Conservation (phyloP, 371 early-diverging fungal genomes). For the Saksenaea oblongispora region DNA sequence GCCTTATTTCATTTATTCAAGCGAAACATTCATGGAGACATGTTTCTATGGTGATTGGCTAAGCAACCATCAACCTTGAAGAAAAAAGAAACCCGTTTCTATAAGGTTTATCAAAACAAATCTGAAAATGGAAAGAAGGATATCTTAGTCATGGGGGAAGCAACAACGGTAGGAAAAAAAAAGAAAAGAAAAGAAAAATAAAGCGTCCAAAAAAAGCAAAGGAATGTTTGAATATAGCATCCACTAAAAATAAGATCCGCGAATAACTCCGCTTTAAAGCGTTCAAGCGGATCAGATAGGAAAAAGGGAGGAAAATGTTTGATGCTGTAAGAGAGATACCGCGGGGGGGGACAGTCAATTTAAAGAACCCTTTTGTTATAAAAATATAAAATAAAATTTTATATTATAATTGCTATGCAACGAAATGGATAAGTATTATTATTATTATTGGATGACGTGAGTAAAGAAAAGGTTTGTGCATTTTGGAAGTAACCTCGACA, state of each 20-base stretch:
- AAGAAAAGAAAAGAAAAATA: not conserved
- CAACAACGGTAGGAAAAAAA: not conserved
- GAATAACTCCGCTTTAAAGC: not conserved
- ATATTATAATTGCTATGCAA: too few relatives aligned
- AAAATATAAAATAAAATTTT: too few relatives aligned
- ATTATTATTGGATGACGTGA: too few relatives aligned
- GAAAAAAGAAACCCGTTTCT: too few relatives aligned
- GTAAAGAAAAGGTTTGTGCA: too few relatives aligned
- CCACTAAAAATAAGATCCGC: slow-evolving; percentile 4
- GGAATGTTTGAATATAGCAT: not conserved
- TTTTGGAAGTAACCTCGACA: too few relatives aligned
- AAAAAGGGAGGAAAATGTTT: not conserved
- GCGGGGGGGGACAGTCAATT: not conserved
- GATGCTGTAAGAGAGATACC: not conserved
- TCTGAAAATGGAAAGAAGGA: not conserved
- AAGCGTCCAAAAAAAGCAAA: not conserved
- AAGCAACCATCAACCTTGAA: too few relatives aligned
- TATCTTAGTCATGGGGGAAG: not conserved
- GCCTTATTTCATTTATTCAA: too few relatives aligned
- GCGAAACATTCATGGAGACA: too few relatives aligned
- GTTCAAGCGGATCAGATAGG: not conserved
- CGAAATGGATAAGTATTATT: too few relatives aligned
- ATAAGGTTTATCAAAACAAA: not conserved
- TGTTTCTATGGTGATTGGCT: too few relatives aligned
- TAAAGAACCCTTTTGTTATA: too few relatives aligned